These are phyloP conservation scores for Alternaria postmessia DNA, from an alignment of 2,329 filamentous ascomycete species.

Conservation along the genomic window DNA sequence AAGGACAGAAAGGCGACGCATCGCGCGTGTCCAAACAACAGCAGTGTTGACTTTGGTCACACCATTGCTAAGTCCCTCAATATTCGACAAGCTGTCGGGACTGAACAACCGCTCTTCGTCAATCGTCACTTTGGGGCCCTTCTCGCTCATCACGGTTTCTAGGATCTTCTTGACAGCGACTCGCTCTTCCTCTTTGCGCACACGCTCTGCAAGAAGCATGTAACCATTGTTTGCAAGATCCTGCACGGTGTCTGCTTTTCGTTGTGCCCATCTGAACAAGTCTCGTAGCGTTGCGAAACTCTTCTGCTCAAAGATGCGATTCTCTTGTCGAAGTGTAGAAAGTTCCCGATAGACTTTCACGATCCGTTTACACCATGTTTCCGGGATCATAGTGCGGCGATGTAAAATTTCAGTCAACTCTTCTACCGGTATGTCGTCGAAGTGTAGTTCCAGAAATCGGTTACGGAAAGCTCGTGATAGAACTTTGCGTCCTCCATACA, in stretches of 20 bases:
- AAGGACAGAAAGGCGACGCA: slow-evolving; percentile 89
- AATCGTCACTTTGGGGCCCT: slow-evolving; percentile 70
- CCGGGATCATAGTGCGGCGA: slow-evolving; percentile 85
- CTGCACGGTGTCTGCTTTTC: slow-evolving; percentile 83
- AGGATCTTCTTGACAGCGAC: slow-evolving; percentile 85
- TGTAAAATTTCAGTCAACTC: slow-evolving; percentile 93
- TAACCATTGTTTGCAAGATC: slow-evolving; percentile 92
- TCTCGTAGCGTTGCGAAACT: slow-evolving; percentile 97
- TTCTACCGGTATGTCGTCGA: slow-evolving; percentile 95
- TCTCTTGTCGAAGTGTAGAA: slow-evolving; percentile 87
- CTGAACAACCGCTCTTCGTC: slow-evolving; percentile 78
- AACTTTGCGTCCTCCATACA: slow-evolving; percentile 94
- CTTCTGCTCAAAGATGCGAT: slow-evolving; percentile 92
- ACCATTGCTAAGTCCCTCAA: slow-evolving; percentile 43
- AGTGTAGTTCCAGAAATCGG: slow-evolving; percentile 94
- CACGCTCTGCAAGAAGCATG: slow-evolving; percentile 94
- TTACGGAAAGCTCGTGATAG: slow-evolving; percentile 96
- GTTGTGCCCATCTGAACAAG: slow-evolving; percentile 91
- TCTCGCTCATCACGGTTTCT: slow-evolving; percentile 80
- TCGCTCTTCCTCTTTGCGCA: slow-evolving; percentile 89
- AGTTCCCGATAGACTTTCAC: slow-evolving; percentile 94
- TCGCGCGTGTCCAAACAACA: slow-evolving; percentile 94
- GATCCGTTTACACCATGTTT: slow-evolving; percentile 89
- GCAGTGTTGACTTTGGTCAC: slow-evolving; percentile 21
- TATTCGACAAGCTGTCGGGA: slow-evolving; percentile 43